Base-by-base conservation (phyloP, 2,329 filamentous ascomycete genomes). In the Exophiala phaeomuriformis region DNA sequence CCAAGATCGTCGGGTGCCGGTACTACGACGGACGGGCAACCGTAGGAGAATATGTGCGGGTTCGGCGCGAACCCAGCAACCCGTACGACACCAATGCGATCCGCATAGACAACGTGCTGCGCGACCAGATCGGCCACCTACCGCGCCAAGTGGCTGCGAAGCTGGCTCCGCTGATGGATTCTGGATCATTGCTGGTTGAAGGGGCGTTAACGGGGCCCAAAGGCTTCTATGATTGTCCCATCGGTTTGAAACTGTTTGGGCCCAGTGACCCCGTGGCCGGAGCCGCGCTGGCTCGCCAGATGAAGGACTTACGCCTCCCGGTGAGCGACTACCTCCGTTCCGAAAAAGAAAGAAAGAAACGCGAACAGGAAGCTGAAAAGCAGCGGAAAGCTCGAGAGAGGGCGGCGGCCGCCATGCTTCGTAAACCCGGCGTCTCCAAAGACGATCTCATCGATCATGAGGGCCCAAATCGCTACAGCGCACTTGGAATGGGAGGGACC, bases 91-190 rank as follows among this genome's bases (percentile, higher is more conserved):
- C 61, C 4, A 93, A 93, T 69, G 88, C 88, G 0, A 88, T 94
- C 53, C 80, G 82, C 3, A 80, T 94, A 1, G 77, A 86, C 63
- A 94, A 93, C 67, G 86, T 90, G 9, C 78, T 86, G 64, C 79
- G 81, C 10, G 67, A 69, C 5, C 88, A 94, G 64, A 87, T 95
- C 62, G 89, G 89, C 0, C 88, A 95, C 68, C 74, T 95, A 39
- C 85, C 86, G 4, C 75, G 81, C 8, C 74, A 70, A 1, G 65
- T 88, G 27, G 88, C 83, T 0, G 71, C 75, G n/a, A 91, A 86
- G 67, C 71, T 95, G 49, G 82, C 87, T 0, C 79, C 63, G 10
- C n/a, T 58, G 41, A 40, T 72, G 64, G 85, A 88, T 61, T 69
- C 70, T 1, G 74, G 74, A 49, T 77, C 77, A 12, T 71, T 93